A percentile compares a stretch with the other conserved stretches of the same genome.
These are phyloP conservation scores for Canna indica DNA, from an alignment of 176 grass and related monocot genomes.

Conservation along the genomic window DNA sequence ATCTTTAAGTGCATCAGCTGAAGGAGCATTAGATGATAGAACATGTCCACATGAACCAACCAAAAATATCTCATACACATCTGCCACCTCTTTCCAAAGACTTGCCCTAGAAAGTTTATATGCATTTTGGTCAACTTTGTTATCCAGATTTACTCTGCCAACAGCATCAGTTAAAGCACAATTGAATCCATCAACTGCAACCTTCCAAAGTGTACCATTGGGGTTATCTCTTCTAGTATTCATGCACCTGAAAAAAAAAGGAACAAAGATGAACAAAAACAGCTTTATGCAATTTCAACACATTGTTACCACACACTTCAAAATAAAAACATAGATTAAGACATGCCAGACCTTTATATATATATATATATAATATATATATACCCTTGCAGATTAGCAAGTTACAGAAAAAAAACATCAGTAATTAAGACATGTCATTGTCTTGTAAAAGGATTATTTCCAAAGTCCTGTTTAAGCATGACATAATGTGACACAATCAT, in stretches of 20 bases:
- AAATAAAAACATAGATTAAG: neutral
- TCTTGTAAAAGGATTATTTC: too few relatives aligned
- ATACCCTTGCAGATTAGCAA: neutral
- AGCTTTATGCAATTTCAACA: neutral
- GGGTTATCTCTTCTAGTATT: constrained; percentile 98
- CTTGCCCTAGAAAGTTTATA: constrained; percentile 65
- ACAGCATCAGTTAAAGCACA: constrained; percentile 55
- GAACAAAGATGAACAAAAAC: constrained; percentile 13
- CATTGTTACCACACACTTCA: neutral
- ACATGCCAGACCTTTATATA: neutral
- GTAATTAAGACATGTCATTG: neutral
- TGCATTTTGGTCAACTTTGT: constrained; percentile 40
- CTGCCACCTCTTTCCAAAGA: constrained; percentile 91
- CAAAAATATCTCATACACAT: constrained; percentile 97
- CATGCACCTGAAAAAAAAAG: constrained; percentile 69
- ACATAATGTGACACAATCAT: too few relatives aligned
- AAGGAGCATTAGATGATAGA: constrained; percentile 69
- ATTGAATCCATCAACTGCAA: constrained; percentile 88
- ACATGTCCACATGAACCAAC: constrained; percentile 93
- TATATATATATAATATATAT: neutral
- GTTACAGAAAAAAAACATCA: neutral
- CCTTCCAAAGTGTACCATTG: constrained; percentile 82
- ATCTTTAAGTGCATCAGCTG: constrained; percentile 47
- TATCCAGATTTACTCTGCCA: constrained; percentile 32
- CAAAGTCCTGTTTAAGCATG: too few relatives aligned